Base-by-base conservation (phyloP, 208 protist species). In the Acanthamoeba royreba region DNA sequence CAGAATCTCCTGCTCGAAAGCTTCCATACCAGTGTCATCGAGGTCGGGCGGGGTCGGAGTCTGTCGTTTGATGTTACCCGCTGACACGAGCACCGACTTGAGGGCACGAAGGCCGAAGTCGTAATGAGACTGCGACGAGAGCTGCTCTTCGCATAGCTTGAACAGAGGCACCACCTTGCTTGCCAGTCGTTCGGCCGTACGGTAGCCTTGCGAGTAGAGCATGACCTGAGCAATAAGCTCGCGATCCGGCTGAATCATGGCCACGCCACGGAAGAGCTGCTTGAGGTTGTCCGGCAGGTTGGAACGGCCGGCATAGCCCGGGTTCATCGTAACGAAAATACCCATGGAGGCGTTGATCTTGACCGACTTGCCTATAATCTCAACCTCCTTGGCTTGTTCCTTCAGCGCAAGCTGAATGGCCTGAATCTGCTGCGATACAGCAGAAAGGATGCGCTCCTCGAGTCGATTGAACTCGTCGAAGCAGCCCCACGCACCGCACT, bases 401-500 rank as follows among this genome's bases (percentile, higher is more conserved):
- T 96, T 95, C n/a, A 92, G 87, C 42, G 87, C 87, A 53, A 92
- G 49, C 83, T 90, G 83, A 69, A 99, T 99, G 46, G 97, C 97
- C 94, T 99, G 98, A 85, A 99, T 99, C 95, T 99, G 99, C 95
- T 99, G 99, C 46, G 99, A 99, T 19, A 99, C 99, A 17, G 99
- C 99, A 17, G 99, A 99, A 33, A 99, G 97, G 89, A 99, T 99
- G 88, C 98, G 97, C 97, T 99, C 99, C 94, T 99, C 98, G 0
- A 99, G 97, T 58, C 99, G 98, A 95, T 99, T 99, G 97, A 99
- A 99, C 97, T 99, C 99, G 97, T 99, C 99, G 95, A 99, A 99
- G 97, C 99, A 99, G 93, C 99, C 99, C 99, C 99, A 99, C 47
- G 99, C 99, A 55, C 99, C 99, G 58, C 99, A 99, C 49, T 99